A percentile compares a stretch with the other conserved stretches of the same genome.
Evolutionary conservation across 176 grass and related monocot genomes (phyloP).

Genomic region (Panicum miliaceum): DNA sequence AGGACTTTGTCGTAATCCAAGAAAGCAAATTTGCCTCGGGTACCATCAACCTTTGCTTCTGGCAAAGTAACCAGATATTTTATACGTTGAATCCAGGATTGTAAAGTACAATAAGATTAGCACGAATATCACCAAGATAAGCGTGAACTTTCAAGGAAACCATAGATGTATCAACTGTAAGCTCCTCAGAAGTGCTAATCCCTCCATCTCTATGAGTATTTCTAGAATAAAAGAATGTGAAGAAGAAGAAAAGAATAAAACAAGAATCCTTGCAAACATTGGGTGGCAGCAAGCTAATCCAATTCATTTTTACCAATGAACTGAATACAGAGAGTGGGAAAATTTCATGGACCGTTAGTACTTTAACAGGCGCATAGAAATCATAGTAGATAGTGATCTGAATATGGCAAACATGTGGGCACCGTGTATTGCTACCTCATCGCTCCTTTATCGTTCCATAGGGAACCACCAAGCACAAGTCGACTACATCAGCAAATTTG

Average conservation of each 20-base stretch:
- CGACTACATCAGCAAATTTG: slow-evolving; percentile 1
- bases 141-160: slow-evolving; percentile 48
- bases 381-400: slow-evolving; percentile 9
- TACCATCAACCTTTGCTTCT: slow-evolving; percentile 84
- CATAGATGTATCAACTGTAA: slow-evolving; percentile 61
- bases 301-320: neutral
- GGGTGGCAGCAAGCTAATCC: neutral
- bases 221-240: slow-evolving; percentile 37
- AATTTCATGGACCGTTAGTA: slow-evolving; percentile 21
- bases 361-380: neutral
- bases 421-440: neutral
- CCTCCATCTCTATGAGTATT: slow-evolving; percentile 58
- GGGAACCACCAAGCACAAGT: slow-evolving; percentile 11
- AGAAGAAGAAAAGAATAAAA: slow-evolving; percentile 12
- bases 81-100: slow-evolving; percentile 27
- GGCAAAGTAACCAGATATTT: slow-evolving; percentile 36
- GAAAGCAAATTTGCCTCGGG: slow-evolving; percentile 55
- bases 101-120: slow-evolving; percentile 27
- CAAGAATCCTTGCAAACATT: neutral
- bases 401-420: neutral
- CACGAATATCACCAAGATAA: slow-evolving; percentile 67
- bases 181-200: slow-evolving; percentile 43
- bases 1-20: slow-evolving; percentile 62
- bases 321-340: neutral
- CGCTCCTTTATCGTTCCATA: neutral